These are phyloP conservation scores for Nicotiana sylvestris DNA, from an alignment of 257 asterid species.

Conservation along the genomic window DNA sequence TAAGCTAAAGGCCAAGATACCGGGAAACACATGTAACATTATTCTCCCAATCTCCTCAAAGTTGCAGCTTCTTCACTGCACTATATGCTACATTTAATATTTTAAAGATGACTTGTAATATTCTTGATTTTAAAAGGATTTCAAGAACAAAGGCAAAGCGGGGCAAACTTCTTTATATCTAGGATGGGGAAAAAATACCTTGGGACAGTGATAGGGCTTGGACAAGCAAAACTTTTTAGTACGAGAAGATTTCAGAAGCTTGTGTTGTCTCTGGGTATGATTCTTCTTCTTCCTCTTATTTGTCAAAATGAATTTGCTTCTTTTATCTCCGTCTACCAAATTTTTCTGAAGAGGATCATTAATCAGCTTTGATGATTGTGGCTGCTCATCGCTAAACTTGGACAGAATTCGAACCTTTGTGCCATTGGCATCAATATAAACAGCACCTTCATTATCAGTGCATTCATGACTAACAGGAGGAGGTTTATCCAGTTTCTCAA, in stretches of 20 bases:
- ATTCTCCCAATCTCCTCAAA: not conserved
- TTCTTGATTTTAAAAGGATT: not conserved
- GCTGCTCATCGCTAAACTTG: constrained; percentile 38
- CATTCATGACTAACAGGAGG: constrained; percentile 35
- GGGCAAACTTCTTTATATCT: not conserved
- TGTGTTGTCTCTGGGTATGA: constrained; percentile 34
- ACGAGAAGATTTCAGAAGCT: constrained; percentile 38
- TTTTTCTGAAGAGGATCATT: constrained; percentile 32
- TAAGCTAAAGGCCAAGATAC: not conserved
- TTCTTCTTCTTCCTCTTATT: constrained; percentile 55
- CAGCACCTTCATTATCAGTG: constrained; percentile 49
- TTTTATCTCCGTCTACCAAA: constrained; percentile 35
- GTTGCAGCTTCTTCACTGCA: not conserved
- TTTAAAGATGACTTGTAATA: not conserved
- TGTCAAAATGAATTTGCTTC: constrained; percentile 28
- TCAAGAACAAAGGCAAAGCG: not conserved
- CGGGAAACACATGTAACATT: not conserved
- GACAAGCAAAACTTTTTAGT: constrained; percentile 33
- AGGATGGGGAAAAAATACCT: constrained; percentile 31
- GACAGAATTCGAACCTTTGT: constrained; percentile 77
- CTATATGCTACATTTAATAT: not conserved
- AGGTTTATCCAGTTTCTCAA: constrained; percentile 22
- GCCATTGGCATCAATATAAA: constrained; percentile 76
- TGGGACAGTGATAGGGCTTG: constrained; percentile 17
- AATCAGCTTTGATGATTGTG: constrained; percentile 18